phyloP scores from a whole-genome alignment of 2,329 filamentous ascomycete species.

The Alternaria consortialis region DNA sequence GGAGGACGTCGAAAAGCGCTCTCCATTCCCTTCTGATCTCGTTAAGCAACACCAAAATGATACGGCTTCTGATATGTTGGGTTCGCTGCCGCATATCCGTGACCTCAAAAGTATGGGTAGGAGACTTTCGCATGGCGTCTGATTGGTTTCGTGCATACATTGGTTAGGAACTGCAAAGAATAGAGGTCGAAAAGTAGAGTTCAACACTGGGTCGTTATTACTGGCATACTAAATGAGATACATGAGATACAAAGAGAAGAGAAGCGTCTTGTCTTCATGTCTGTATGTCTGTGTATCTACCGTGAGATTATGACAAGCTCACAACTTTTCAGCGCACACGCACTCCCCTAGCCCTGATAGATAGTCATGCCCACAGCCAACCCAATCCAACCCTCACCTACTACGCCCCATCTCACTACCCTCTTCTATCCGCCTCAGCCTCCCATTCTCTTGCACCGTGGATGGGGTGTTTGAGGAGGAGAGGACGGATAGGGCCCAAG shows the following conservation, averaged over 20 bases:
- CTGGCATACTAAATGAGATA: background rate
- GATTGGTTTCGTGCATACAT: background rate
- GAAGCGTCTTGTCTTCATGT: no score
- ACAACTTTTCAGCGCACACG: no score
- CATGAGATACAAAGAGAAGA: background rate
- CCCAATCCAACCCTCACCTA: no score
- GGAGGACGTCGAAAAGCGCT: background rate
- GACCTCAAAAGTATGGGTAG: conserved; percentile 21
- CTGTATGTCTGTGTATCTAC: no score
- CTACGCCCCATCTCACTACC: background rate
- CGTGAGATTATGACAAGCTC: no score
- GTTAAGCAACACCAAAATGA: background rate
- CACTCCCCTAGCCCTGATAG: no score
- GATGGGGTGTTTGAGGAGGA: no score
- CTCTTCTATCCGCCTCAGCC: no score
- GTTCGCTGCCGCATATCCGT: conserved; percentile 9
- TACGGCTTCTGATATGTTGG: conserved; percentile 6
- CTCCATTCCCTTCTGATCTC: background rate
- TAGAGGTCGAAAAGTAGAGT: background rate
- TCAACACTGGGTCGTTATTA: background rate
- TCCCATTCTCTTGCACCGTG: no score
- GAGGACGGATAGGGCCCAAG: no score
- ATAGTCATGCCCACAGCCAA: no score
- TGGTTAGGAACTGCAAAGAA: background rate
- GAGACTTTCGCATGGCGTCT: conserved; percentile 52